Evolutionary conservation across 306 rosid genomes (phyloP), one percentile per base, ranked within the genome.

Genomic region (apple (Malus domestica)): DNA sequence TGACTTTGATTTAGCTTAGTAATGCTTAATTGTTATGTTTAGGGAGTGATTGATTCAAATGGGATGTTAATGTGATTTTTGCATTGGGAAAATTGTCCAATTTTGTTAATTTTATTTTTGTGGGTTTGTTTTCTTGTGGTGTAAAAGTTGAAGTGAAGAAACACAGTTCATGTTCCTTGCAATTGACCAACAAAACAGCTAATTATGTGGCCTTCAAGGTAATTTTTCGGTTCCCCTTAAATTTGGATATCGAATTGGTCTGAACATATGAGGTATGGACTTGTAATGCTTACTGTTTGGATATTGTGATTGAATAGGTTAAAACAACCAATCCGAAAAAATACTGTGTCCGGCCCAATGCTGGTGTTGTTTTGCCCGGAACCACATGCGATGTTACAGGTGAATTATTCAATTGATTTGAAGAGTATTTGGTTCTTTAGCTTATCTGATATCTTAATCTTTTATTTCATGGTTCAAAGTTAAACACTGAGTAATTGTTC

Each of bases 301-400:
- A 10, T 67, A 12, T 58, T 68, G 60, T 71, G 49, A 59, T 77
- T 63, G 22, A 63, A 72, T 66, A 86, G 89, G 87, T 83, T 63
- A 83, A 86, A 76, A 83, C 87, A 60, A 86, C 87, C 45, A 86
- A 83, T 80, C 85, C 85, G 16, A 83, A 79, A 78, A 86, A 83
- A 71, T 86, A 86, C 57, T 80, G 87, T 25, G 87, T 86, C 46
- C 83, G 83, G 69, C 89, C 87, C 60, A 83, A 86, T 81, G 89
- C 82, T 11, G 89, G 87, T 46, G 35, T 83, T 45, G 78, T 86
- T 63, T 62, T 62, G 69, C 89, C 89, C 1, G 70, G 87, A 71
- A 62, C 79, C 42, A 27, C 79, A n/a, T 71, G 83, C 74, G 74
- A 78, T 78, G 78, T 86, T 60, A 86, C 83, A 20, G 89, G 89